Conservation (phyloP, 2,329 filamentous ascomycete genomes). For the Penicillium sp. region DNA sequence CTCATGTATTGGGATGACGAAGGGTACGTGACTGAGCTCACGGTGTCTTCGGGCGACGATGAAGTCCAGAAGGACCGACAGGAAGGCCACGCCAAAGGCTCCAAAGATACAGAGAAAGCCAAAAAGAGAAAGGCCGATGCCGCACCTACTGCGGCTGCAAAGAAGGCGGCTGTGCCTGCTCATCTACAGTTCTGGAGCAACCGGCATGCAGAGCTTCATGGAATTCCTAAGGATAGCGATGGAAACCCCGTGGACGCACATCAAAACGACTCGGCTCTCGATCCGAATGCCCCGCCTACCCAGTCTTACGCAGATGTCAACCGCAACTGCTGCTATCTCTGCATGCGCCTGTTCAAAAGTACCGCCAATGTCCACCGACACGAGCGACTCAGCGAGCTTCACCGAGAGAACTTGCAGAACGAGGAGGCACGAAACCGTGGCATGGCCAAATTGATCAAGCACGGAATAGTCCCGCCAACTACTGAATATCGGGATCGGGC, state of each 20-base stretch:
- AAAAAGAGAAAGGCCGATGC: conserved; percentile 50
- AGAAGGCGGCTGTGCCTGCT: conserved; percentile 56
- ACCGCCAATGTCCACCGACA: conserved; percentile 58
- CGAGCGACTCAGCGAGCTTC: conserved; percentile 58
- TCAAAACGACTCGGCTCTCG: conserved; percentile 22
- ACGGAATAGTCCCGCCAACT: conserved; percentile 35
- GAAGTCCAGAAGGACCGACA: conserved; percentile 29
- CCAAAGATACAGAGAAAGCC: conserved; percentile 44
- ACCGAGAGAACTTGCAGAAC: conserved; percentile 56
- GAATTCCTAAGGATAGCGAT: conserved; percentile 40
- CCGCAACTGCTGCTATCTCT: conserved; percentile 61
- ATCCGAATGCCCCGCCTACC: conserved; percentile 38
- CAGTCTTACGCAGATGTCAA: conserved; percentile 62
- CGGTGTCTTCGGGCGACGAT: conserved; percentile 56
- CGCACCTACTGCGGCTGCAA: conserved; percentile 32
- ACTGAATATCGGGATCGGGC: conserved; percentile 50
- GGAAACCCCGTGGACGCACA: conserved; percentile 19
- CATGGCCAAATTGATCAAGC: conserved; percentile 43
- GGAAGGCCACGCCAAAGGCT: conserved; percentile 30
- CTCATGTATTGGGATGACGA: conserved; percentile 75
- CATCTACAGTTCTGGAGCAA: conserved; percentile 72
- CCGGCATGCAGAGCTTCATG: conserved; percentile 66
- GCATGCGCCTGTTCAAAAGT: conserved; percentile 57
- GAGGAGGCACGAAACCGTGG: conserved; percentile 46
- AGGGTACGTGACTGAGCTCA: conserved; percentile 66